Base-by-base conservation (phyloP, 495 filamentous ascomycete genomes). In the Astrothelium subdiscretum region DNA sequence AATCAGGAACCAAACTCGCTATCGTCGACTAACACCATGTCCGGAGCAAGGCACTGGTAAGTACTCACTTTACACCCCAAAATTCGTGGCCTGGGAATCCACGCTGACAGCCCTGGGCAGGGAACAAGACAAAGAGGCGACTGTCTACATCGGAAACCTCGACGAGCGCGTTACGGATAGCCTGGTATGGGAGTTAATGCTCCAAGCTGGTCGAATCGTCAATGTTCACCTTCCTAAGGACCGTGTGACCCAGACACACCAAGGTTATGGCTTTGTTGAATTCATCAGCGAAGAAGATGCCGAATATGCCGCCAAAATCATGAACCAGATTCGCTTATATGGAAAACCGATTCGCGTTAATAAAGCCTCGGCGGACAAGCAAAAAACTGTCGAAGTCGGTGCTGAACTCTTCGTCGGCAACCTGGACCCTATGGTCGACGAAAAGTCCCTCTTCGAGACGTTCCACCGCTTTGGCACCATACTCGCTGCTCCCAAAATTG, bases 91-190 rank as follows among this genome's bases (percentile, higher is more conserved):
- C 5, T n/a, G n/a, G 20, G 8, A 48, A 6, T 15, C 15, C 15
- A 40, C 5, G 48, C 24, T 54, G 29, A 54, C 2, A 54, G 24
- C 6, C 24, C 4, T 27, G 11, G 11, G 24, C 67, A 96, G 92
- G 92, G 92, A 97, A 73, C 94, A 99, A 77, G 91, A 97, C 73
- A 97, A 97, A 73, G 94, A 97, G 76, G 92, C 92, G 57, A 99
- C 94, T 20, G 89, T 97, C 72, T 99, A 99, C 75, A 86, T 97
- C 65, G 94, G 94, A 72, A 97, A 97, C 73, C 87, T 99, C 69
- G 94, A 99, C 75, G 94, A 99, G 76, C 87, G 95, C 70, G 89
- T 90, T 60, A 86, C 89, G 59, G 90, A 97, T 74, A 87, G 86
- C 67, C 78, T 97, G 58, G 85, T 99, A 68, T 96, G 90, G 86